Conservation (phyloP, 768 basidiomycete genomes). For the Porpolomopsis calyptriformis region DNA sequence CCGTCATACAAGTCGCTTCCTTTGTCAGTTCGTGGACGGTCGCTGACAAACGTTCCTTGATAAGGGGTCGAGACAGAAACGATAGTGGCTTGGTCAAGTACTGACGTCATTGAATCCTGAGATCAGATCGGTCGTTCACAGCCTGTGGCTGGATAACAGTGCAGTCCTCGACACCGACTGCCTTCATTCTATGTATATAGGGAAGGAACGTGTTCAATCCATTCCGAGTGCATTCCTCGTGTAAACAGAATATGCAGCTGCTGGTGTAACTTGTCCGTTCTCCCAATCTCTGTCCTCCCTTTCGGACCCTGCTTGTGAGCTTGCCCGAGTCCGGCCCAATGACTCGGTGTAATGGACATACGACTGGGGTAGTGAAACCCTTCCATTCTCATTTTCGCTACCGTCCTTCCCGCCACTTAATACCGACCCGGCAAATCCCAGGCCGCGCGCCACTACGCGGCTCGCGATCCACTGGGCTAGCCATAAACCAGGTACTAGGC, state of each 20-base stretch:
- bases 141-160: no score
- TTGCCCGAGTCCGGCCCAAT: not conserved
- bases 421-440: slow-evolving; percentile 34
- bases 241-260: not conserved
- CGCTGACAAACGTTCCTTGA: no score
- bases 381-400: not conserved
- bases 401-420: slow-evolving; percentile 17
- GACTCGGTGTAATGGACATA: slow-evolving; percentile 2
- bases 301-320: not conserved
- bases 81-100: no score
- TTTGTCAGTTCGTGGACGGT: no score
- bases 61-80: no score
- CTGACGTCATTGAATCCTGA: no score
- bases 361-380: not conserved
- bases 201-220: no score
- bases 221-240: not conserved
- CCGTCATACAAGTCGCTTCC: no score
- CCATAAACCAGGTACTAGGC: slow-evolving; percentile 58
- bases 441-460: slow-evolving; percentile 47
- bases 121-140: no score
- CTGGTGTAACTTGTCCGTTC: not conserved
- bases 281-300: slow-evolving; percentile 1
- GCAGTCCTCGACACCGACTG: no score
- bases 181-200: no score
- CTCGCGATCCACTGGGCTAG: slow-evolving; percentile 60